Evolutionary conservation across 148 eudicot genomes (phyloP), one percentile per base, ranked within the genome.

Genomic region (Camellia sinensis): DNA sequence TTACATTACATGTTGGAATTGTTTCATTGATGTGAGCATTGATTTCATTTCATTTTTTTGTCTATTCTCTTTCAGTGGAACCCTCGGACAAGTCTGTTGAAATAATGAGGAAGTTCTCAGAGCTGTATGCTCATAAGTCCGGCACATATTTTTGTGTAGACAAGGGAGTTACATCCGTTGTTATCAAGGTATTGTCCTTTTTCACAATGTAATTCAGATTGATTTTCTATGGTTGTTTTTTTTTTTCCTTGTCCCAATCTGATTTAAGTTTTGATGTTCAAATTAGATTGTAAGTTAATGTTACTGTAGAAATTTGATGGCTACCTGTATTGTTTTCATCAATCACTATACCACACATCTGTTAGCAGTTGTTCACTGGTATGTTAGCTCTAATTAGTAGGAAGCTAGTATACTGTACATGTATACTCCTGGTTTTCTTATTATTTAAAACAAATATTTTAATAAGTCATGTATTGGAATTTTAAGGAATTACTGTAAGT

Each of bases 121-220:
- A 95, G 91, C 97, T 93, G 86, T 95, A 87, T 80, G 95, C 97
- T 63, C 94, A 97, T 44, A 93, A 80, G 87, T 95, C 98, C 0
- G 93, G 86, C 50, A 93, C 98, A 43, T 95, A 89, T 74, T 95
- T 95, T 73, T 95, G 98, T 50, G 92, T 84, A 48, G 97, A 95
- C 84, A 93, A 95, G 85, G 90, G 98, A 65, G 98, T 95, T 78
- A 95, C 98, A 17, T 89, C 98, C 62, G 98, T 95, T 80, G 98
- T 95, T 71, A 93, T 95, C 86, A 95, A 95, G 97, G 97, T 95
- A 89, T 41, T 60, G 2, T 9, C 9, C 22, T 29, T 74, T 57
- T 43, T 5, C 18, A 10, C 43, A 0, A 3, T 46, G 41, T 10
- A 0, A 29, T 29, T 29, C 37, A 29, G 37, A 29, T 14, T 56